Evolutionary conservation across 495 filamentous ascomycete genomes (phyloP).

Genomic region (Chaetomium fimeti): DNA sequence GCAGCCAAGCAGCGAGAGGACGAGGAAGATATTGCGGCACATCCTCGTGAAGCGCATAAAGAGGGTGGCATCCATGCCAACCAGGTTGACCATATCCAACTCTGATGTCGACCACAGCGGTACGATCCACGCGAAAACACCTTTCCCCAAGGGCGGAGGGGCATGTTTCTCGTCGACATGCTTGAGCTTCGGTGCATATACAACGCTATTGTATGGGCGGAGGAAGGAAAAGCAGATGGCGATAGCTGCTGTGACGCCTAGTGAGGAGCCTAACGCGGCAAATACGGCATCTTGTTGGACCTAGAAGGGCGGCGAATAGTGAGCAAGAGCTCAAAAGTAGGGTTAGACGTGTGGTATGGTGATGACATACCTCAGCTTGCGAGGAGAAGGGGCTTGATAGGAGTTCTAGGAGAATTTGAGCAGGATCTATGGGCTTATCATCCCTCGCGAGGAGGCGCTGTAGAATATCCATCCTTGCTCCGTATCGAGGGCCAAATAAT

Average conservation of each 20-base stretch:
- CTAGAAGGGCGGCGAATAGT: slow-evolving; percentile 20
- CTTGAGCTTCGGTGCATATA: slow-evolving; percentile 93
- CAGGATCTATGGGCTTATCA: slow-evolving; percentile 26
- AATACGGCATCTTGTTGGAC: slow-evolving; percentile 55
- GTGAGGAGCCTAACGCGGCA: slow-evolving; percentile 78
- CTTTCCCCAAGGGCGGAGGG: slow-evolving; percentile 86
- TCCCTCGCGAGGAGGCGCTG: slow-evolving; percentile 27
- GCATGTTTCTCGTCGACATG: slow-evolving; percentile 89
- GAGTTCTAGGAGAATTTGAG: slow-evolving; percentile 42
- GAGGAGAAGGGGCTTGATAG: slow-evolving; percentile 51
- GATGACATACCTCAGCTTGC: slow-evolving; percentile 43
- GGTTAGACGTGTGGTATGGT: background rate
- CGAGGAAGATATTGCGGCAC: slow-evolving; percentile 85
- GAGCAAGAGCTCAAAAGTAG: background rate
- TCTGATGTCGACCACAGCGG: slow-evolving; percentile 78
- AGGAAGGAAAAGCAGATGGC: slow-evolving; percentile 81
- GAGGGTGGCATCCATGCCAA: slow-evolving; percentile 86
- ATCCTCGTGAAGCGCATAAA: slow-evolving; percentile 87
- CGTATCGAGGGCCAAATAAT: background rate
- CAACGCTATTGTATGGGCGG: slow-evolving; percentile 82
- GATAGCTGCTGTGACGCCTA: slow-evolving; percentile 68
- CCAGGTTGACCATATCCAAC: slow-evolving; percentile 66
- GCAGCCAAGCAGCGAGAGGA: slow-evolving; percentile 71
- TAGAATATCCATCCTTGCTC: slow-evolving; percentile 22
- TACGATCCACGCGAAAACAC: slow-evolving; percentile 78